Conservation (phyloP, 352 stramenopile genomes). For the Phytophthora litchii region DNA sequence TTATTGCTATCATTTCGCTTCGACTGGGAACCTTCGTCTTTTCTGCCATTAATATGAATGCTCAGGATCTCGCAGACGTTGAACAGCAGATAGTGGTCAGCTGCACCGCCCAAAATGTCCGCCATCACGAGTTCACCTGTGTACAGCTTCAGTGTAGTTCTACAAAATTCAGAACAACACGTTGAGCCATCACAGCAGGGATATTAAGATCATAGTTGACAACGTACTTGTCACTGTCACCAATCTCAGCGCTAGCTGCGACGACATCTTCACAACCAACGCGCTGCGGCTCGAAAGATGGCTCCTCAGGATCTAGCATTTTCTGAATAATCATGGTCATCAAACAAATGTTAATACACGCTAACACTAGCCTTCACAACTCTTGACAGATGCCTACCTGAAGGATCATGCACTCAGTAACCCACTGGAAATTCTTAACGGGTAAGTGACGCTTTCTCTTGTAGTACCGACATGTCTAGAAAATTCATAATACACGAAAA, state of each 20-base stretch:
- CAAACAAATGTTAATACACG: not conserved
- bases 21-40: constrained; percentile 32
- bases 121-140: constrained; percentile 77
- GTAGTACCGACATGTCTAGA: constrained; percentile 63
- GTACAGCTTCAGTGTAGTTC: constrained; percentile 61
- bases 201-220: not conserved
- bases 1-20: constrained; percentile 36
- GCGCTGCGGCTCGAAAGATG: constrained; percentile 50
- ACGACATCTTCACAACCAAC: constrained; percentile 42
- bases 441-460: constrained; percentile 39
- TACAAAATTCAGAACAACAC: constrained; percentile 19
- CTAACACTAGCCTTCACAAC: not conserved
- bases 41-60: constrained; percentile 41
- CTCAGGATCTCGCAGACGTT: constrained; percentile 84
- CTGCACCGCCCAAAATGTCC: constrained; percentile 57
- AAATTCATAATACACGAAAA: not conserved
- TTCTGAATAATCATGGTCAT: constrained; percentile 32
- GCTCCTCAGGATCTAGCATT: constrained; percentile 46
- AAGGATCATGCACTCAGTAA: constrained; percentile 82
- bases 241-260: constrained; percentile 56
- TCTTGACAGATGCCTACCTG: constrained; percentile 46
- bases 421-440: constrained; percentile 78
- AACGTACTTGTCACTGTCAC: constrained; percentile 63
- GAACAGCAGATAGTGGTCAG: constrained; percentile 80
- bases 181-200: not conserved